A percentile compares a stretch with the other conserved stretches of the same genome.
Evolutionary conservation across 2,329 filamentous ascomycete genomes (phyloP).

Genomic region (Talaromyces sp.): DNA sequence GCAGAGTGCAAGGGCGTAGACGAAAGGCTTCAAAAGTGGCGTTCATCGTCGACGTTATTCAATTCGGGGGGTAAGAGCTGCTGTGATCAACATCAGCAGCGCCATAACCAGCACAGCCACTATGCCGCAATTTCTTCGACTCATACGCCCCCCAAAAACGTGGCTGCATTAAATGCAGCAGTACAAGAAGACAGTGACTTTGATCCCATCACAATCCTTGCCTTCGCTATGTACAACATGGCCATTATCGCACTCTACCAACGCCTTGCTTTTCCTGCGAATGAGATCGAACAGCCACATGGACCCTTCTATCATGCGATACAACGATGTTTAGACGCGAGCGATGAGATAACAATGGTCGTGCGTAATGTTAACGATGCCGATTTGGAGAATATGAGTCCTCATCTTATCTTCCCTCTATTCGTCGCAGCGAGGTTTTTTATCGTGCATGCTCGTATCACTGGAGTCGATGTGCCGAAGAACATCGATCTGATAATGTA

Average conservation of each 20-base stretch:
- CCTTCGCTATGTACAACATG: conserved; percentile 4
- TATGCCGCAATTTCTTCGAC: not conserved
- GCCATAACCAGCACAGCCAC: not conserved
- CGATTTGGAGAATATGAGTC: conserved; percentile 1
- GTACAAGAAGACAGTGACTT: not conserved
- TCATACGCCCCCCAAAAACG: not conserved
- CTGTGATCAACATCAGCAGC: not conserved
- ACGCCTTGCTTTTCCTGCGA: conserved; percentile 7
- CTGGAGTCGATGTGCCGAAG: not conserved
- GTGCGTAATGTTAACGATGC: conserved; percentile 4
- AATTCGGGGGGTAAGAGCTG: not conserved
- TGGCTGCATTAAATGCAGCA: not conserved
- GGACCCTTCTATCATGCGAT: conserved; percentile 5
- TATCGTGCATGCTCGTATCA: conserved; percentile 5
- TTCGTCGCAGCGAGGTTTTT: conserved; percentile 8
- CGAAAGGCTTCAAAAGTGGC: conserved; percentile 7
- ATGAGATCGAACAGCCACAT: conserved; percentile 1
- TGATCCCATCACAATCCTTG: conserved; percentile 1
- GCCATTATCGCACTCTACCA: conserved; percentile 1
- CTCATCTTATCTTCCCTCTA: conserved; percentile 9
- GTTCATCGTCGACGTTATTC: not conserved
- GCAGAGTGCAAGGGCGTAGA: conserved; percentile 5
- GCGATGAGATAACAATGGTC: conserved; percentile 6
- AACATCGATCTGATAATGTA: conserved; percentile 1
- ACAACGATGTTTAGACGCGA: conserved; percentile 7